Percentiles rank a stretch among this genome's conserved stretches.
phyloP scores from a whole-genome alignment of 176 grass and related monocot species.

The Raddia guianensis region DNA sequence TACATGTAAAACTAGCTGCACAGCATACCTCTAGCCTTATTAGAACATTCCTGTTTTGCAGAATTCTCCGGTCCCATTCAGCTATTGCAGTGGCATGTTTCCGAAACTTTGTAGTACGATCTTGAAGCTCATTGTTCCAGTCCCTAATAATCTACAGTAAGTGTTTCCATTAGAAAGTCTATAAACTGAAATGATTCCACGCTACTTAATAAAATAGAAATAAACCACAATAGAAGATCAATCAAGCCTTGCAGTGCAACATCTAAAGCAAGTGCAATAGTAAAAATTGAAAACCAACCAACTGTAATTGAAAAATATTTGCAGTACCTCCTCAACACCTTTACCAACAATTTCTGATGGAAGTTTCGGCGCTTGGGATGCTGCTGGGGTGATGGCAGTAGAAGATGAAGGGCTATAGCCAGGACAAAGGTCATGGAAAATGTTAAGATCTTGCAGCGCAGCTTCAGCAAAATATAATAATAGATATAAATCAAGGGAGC shows the following conservation, averaged over 20 bases:
- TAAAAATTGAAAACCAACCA: neutral
- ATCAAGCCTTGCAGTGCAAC: neutral
- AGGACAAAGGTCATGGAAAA: slow-evolving; percentile 15
- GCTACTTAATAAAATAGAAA: slow-evolving; percentile 23
- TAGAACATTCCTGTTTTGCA: slow-evolving; percentile 97
- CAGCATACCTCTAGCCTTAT: slow-evolving; percentile 82
- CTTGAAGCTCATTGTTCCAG: slow-evolving; percentile 98
- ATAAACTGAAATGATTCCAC: neutral
- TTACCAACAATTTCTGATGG: slow-evolving; percentile 98
- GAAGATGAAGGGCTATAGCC: slow-evolving; percentile 53
- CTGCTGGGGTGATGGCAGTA: slow-evolving; percentile 56
- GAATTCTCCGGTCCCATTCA: slow-evolving; percentile 98
- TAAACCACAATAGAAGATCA: neutral
- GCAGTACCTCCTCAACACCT: slow-evolving; percentile 82
- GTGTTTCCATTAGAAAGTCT: slow-evolving; percentile 5
- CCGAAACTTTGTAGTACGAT: slow-evolving; percentile 85
- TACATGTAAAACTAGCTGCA: neutral
- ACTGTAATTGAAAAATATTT: neutral
- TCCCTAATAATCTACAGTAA: slow-evolving; percentile 91
- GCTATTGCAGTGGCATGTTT: slow-evolving; percentile 92
- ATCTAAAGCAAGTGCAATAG: neutral
- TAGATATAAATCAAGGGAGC: slow-evolving; percentile 34
- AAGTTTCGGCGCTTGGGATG: slow-evolving; percentile 65
- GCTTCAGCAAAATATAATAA: neutral
- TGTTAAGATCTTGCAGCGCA: slow-evolving; percentile 24